A percentile compares a stretch with the other conserved stretches of the same genome.
phyloP scores from a whole-genome alignment of 768 basidiomycete genomes.

The Solioccasus polychromus region DNA sequence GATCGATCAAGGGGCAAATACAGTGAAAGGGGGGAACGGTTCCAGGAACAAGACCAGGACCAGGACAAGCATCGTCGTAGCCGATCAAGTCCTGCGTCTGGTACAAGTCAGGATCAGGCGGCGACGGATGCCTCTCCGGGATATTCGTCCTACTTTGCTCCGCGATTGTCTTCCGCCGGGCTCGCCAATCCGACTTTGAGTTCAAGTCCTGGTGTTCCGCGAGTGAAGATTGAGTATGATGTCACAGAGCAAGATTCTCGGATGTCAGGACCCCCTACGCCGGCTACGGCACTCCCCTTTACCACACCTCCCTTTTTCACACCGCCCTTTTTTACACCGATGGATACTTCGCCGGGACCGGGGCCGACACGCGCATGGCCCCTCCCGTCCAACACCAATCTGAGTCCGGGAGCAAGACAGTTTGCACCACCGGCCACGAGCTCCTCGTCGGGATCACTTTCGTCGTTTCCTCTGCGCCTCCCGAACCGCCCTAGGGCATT shows the following conservation, averaged over 20 bases:
- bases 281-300: constrained; percentile 21
- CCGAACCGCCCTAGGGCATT: constrained; percentile 12
- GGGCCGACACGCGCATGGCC: constrained; percentile 14
- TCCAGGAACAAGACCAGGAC: constrained; percentile 1
- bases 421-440: neutral
- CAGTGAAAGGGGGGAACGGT: constrained; percentile 2
- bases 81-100: constrained; percentile 18
- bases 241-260: constrained; percentile 17
- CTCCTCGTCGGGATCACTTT: constrained; percentile 4
- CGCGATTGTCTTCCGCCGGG: neutral
- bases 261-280: constrained; percentile 21
- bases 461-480: constrained; percentile 17
- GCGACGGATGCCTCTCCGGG: neutral
- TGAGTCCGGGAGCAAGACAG: constrained; percentile 8
- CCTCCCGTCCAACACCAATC: constrained; percentile 4
- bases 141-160: constrained; percentile 9
- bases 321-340: constrained; percentile 29
- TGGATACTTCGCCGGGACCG: constrained; percentile 16
- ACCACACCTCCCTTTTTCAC: constrained; percentile 27
- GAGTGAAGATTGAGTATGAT: constrained; percentile 24
- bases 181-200: neutral
- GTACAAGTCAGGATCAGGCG: neutral
- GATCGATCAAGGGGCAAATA: constrained; percentile 8
- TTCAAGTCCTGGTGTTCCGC: constrained; percentile 11
- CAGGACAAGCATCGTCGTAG: constrained; percentile 17